Evolutionary conservation across 1,284 basidiomycete species (phyloP).

Genomic region (Ganoderma lucidum): DNA sequence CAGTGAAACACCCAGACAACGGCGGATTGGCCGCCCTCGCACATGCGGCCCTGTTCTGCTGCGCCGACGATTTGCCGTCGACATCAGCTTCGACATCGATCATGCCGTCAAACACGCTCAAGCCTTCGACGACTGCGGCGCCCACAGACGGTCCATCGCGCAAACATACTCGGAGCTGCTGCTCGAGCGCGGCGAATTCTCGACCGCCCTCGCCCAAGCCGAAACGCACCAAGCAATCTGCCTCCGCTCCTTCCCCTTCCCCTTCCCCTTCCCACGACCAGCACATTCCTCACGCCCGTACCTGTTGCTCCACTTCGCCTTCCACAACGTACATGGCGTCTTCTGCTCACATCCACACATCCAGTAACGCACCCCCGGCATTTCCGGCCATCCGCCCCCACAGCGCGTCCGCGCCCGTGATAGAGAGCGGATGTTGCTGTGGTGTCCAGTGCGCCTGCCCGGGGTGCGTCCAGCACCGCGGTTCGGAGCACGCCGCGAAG

Average conservation of each 20-base stretch:
- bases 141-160: constrained; percentile 12
- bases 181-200: constrained; percentile 25
- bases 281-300: not conserved
- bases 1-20: constrained; percentile 10
- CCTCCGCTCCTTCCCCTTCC: not conserved
- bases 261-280: not conserved
- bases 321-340: not conserved
- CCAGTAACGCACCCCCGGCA: constrained; percentile 44
- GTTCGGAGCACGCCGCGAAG: constrained; percentile 51
- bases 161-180: constrained; percentile 27
- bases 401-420: constrained; percentile 60
- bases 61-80: constrained; percentile 30
- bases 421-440: constrained; percentile 74
- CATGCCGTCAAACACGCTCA: not conserved
- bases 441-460: constrained; percentile 76
- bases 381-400: constrained; percentile 68
- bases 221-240: constrained; percentile 22
- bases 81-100: constrained; percentile 8
- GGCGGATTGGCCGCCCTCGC: constrained; percentile 57
- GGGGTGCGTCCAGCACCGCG: constrained; percentile 74
- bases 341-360: not conserved
- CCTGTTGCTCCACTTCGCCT: not conserved
- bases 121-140: not conserved
- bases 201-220: constrained; percentile 28
- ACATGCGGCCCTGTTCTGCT: constrained; percentile 56